Conservation (phyloP, 83 land plant genomes). For the Picea engelmannii region DNA sequence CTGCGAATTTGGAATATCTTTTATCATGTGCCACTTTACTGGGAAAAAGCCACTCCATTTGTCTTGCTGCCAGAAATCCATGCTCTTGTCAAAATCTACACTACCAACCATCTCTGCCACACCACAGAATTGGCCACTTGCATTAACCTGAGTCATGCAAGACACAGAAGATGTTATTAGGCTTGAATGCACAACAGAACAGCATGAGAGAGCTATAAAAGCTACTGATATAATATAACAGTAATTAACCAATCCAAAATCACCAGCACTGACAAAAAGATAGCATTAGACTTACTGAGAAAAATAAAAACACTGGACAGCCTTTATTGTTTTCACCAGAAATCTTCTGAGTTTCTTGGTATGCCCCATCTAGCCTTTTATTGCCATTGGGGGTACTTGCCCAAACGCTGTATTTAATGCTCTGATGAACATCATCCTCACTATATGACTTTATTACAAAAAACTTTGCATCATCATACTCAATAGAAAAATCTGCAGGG, state of each 20-base stretch:
- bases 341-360: constrained; percentile 52
- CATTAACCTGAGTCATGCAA: constrained; percentile 66
- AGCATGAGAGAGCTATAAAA: not conserved
- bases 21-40: too few species aligned
- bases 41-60: too few species aligned
- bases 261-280: not conserved
- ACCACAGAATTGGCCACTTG: constrained; percentile 81
- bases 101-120: too few species aligned
- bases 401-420: constrained; percentile 88
- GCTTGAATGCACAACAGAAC: not conserved
- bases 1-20: too few species aligned
- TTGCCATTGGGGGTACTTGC: constrained; percentile 86
- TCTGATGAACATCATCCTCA: constrained; percentile 86
- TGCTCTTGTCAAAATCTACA: too few species aligned
- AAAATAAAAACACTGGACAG: constrained; percentile 76
- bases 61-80: too few species aligned
- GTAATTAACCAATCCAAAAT: not conserved
- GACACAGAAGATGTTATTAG: not conserved
- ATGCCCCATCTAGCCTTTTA: constrained; percentile 71
- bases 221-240: not conserved
- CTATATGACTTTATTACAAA: constrained; percentile 88
- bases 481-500: constrained; percentile 44
- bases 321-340: constrained; percentile 27
- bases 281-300: constrained; percentile 44
- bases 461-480: constrained; percentile 68